Conservation (phyloP, 805 yeast species). For the Sporopachydermia quercuum region DNA sequence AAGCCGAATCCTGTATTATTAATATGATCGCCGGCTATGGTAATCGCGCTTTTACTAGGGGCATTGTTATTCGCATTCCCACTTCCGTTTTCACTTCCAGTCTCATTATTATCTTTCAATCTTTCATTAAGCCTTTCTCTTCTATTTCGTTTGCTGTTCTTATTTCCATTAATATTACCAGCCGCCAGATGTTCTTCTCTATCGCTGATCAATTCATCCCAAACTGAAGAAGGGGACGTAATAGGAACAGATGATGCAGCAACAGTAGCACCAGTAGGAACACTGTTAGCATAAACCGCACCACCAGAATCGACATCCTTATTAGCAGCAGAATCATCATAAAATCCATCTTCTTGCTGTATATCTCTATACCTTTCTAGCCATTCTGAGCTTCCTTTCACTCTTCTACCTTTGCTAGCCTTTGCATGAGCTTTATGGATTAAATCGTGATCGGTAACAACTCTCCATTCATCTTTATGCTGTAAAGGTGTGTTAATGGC, state of each 20-base stretch:
- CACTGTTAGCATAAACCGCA: not conserved
- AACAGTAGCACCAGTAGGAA: not conserved
- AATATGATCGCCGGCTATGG: slow-evolving; percentile 4
- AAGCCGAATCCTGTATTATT: slow-evolving; percentile 12
- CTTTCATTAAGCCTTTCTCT: not conserved
- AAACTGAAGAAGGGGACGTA: not conserved
- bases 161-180: too few species aligned
- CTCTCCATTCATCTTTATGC: too few species aligned
- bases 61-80: too few species aligned
- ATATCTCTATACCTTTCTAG: not conserved
- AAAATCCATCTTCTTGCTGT: too few species aligned
- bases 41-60: too few species aligned
- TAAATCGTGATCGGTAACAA: not conserved
- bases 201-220: slow-evolving; percentile 1
- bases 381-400: not conserved
- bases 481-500: slow-evolving; percentile 32
- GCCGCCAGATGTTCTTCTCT: too few species aligned
- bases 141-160: not conserved
- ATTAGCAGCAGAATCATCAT: too few species aligned
- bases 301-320: not conserved
- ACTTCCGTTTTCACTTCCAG: not conserved
- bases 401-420: slow-evolving; percentile 6
- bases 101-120: not conserved
- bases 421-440: not conserved
- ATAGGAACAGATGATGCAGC: not conserved